A percentile compares a stretch with the other conserved stretches of the same genome.
Evolutionary conservation across 257 asterid species (phyloP).

Genomic region (Verbena officinalis): DNA sequence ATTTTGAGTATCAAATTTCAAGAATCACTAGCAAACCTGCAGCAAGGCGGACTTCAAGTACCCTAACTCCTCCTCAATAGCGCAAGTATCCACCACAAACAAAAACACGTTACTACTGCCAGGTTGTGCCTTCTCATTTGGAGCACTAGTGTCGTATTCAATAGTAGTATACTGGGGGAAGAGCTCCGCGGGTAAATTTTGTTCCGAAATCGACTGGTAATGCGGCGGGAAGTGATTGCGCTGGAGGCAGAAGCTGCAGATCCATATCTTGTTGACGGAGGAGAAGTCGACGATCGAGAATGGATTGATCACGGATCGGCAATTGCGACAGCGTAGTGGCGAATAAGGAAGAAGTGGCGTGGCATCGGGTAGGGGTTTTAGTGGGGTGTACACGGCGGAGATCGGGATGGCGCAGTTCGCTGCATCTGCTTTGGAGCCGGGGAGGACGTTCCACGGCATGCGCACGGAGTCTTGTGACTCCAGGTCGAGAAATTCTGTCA

Average conservation of each 20-base stretch:
- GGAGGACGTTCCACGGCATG: conserved; percentile 98
- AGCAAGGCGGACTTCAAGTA: conserved; percentile 75
- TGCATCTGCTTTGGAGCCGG: conserved; percentile 89
- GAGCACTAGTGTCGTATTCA: conserved; percentile 63
- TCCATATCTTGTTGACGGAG: conserved; percentile 81
- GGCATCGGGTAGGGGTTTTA: conserved; percentile 67
- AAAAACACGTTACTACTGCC: conserved; percentile 59
- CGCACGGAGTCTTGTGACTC: conserved; percentile 85
- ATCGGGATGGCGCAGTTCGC: conserved; percentile 89
- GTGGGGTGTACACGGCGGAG: conserved; percentile 91
- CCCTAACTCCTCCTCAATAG: conserved; percentile 93
- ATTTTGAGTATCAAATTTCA: conserved; percentile 5
- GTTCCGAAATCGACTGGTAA: conserved; percentile 85
- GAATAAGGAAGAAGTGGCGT: conserved; percentile 76
- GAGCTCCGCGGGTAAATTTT: conserved; percentile 90
- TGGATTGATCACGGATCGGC: conserved; percentile 95
- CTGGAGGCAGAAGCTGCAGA: conserved; percentile 89
- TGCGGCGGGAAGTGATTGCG: conserved; percentile 87
- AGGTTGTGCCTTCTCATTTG: conserved; percentile 40
- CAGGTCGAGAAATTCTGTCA: conserved; percentile 86
- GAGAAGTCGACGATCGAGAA: conserved; percentile 91
- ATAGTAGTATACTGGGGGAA: conserved; percentile 89
- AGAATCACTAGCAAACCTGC: conserved; percentile 52
- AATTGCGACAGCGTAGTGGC: conserved; percentile 90
- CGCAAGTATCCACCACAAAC: conserved; percentile 85